Base-by-base conservation (phyloP, 1,284 basidiomycete species). In the Amylostereum chailletii region DNA sequence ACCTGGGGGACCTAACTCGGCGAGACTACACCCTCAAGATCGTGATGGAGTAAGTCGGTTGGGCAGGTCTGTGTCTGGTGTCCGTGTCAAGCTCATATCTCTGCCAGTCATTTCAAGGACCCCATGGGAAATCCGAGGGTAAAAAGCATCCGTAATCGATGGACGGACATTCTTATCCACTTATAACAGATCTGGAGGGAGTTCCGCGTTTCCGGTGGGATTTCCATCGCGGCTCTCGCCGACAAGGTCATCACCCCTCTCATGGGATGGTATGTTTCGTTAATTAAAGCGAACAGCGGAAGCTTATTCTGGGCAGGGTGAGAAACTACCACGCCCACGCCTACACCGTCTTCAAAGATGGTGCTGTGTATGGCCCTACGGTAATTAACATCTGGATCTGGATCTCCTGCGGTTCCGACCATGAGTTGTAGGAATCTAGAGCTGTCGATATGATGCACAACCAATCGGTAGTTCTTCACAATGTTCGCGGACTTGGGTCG, bases 171-270 rank as follows among this genome's bases (percentile, higher is more conserved):
- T 29, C 6, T 31, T 30, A 5, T 26, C 19, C 9, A 47, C 5
- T 4, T 8, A 8, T 10, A 26, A 10, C n/a, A 49, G 48, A 49
- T 49, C 8, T 50, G 51, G 50, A 45, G 54, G 19, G 41, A 45
- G 4, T 42, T 55, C 34, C 47, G 48, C 4, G 48, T 55, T 19
- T 55, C 54, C 4, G 54, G 49, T 9, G 54, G 54, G 7, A 8
- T 53, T 26, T 42, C 50, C 26, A 44, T 55, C 10, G 34, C 49
- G 4, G 54, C 53, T 3, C 47, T 55, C n/a, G 44, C 52, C 8
- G 54, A 55, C 50, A 55, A 55, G 26, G 34, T 55, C 11, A 41
- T 55, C 30, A 51, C 43, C 1, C 54, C 50, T 26, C 47, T 55
- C 0, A 52, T 53, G 46, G 52, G 54, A 46, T 51, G 52, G 54